These are phyloP conservation scores for Cercospora zeina DNA, from an alignment of 2,329 filamentous ascomycete genomes.

Conservation along the genomic window DNA sequence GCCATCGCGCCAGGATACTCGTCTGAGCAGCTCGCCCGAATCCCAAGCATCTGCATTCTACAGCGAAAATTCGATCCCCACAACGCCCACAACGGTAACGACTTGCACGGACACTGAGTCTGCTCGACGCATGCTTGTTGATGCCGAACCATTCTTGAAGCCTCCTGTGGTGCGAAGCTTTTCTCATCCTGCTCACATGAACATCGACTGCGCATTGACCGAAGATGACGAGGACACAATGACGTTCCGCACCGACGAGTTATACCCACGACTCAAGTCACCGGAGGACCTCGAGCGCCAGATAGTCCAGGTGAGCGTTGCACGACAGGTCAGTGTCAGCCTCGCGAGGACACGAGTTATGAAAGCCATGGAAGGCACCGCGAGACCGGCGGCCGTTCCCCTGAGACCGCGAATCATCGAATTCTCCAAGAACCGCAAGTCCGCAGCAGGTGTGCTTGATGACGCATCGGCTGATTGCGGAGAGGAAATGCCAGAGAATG, in stretches of 20 bases:
- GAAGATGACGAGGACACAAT: background rate
- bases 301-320: slow-evolving; percentile 37
- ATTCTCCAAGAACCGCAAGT: slow-evolving; percentile 37
- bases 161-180: slow-evolving; percentile 5
- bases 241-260: slow-evolving; percentile 6
- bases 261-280: slow-evolving; percentile 30
- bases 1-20: slow-evolving; percentile 21
- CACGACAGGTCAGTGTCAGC: slow-evolving; percentile 36
- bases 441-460: slow-evolving; percentile 37
- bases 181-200: background rate
- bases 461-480: slow-evolving; percentile 17
- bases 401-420: slow-evolving; percentile 39
- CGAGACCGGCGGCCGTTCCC: slow-evolving; percentile 33
- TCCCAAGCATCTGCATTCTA: slow-evolving; percentile 30
- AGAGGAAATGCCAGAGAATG: slow-evolving; percentile 17
- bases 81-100: slow-evolving; percentile 34
- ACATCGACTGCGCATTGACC: background rate
- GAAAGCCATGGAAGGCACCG: slow-evolving; percentile 28
- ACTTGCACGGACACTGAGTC: slow-evolving; percentile 32
- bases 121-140: slow-evolving; percentile 18
- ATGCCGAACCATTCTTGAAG: slow-evolving; percentile 26
- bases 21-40: slow-evolving; percentile 25
- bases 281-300: slow-evolving; percentile 34
- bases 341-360: slow-evolving; percentile 31
- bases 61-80: slow-evolving; percentile 35